Evolutionary conservation across 805 yeast species (phyloP).

Genomic region (Myxozyma melibiosi): DNA sequence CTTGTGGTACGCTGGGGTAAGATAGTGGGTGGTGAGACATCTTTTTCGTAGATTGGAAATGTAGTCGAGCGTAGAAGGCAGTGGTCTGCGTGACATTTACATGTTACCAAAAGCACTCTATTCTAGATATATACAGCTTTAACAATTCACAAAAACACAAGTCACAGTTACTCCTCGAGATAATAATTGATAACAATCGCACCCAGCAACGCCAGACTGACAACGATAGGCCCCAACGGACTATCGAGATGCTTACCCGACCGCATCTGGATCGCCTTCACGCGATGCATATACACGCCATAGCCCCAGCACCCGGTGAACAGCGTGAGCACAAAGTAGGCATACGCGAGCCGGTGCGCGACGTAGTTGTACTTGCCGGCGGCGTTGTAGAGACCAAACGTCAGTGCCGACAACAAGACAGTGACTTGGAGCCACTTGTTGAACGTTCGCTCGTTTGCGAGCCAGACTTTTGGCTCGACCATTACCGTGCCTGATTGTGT

Average conservation of each 20-base stretch:
- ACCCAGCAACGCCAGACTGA: constrained; percentile 67
- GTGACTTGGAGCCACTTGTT: constrained; percentile 93
- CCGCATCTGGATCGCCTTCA: constrained; percentile 73
- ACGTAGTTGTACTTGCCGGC: constrained; percentile 45
- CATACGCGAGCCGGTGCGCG: constrained; percentile 72
- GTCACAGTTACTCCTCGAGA: constrained; percentile 4
- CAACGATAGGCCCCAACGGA: constrained; percentile 81
- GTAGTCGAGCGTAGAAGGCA: neutral
- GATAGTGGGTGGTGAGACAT: constrained; percentile 14
- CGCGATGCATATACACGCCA: constrained; percentile 67
- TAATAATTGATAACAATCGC: constrained; percentile 55
- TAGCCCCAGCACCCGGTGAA: constrained; percentile 92
- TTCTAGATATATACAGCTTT: neutral
- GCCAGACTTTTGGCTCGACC: constrained; percentile 97
- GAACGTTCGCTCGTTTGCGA: constrained; percentile 97
- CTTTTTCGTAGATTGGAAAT: neutral
- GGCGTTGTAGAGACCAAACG: constrained; percentile 81
- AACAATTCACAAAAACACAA: neutral
- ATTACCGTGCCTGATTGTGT: constrained; percentile 90
- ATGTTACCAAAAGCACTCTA: neutral
- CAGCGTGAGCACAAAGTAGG: constrained; percentile 77
- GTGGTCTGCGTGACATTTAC: no score
- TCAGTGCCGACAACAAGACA: constrained; percentile 76
- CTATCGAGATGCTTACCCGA: constrained; percentile 88
- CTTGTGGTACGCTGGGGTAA: constrained; percentile 13